phyloP scores from a whole-genome alignment of 768 basidiomycete species.

The Gymnopilus dilepis region DNA sequence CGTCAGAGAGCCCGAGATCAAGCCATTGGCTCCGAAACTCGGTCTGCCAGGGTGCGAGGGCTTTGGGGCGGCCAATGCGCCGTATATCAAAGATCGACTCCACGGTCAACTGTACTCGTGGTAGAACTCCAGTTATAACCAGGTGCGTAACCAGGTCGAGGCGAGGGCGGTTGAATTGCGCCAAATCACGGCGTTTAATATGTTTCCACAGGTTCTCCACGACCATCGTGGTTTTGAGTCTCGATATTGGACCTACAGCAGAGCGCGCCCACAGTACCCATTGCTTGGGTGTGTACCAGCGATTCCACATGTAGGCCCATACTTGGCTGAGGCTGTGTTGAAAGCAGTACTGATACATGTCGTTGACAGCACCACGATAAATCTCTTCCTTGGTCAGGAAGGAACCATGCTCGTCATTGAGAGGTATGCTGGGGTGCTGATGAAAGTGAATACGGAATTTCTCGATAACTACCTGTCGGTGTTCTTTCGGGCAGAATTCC shows the following conservation, averaged over 20 bases:
- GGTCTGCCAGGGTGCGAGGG: slow-evolving; percentile 24
- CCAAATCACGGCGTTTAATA: slow-evolving; percentile 29
- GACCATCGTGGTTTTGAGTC: slow-evolving; percentile 31
- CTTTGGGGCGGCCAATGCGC: slow-evolving; percentile 19
- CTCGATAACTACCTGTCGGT: slow-evolving; percentile 16
- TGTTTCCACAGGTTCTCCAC: slow-evolving; percentile 30
- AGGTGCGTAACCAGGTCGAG: slow-evolving; percentile 26
- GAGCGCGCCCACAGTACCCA: slow-evolving; percentile 28
- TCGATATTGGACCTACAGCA: neutral
- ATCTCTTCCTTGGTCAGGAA: slow-evolving; percentile 11
- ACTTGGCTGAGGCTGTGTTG: slow-evolving; percentile 27
- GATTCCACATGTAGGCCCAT: slow-evolving; percentile 36
- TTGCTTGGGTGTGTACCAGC: slow-evolving; percentile 32
- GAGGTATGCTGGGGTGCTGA: slow-evolving; percentile 24
- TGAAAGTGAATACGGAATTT: slow-evolving; percentile 26
- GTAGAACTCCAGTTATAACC: slow-evolving; percentile 16
- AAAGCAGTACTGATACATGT: slow-evolving; percentile 31
- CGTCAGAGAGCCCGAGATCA: slow-evolving; percentile 22
- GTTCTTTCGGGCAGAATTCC: slow-evolving; percentile 24
- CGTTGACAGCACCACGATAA: slow-evolving; percentile 16
- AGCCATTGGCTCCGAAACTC: slow-evolving; percentile 25
- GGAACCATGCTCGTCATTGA: slow-evolving; percentile 15
- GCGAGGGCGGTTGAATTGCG: slow-evolving; percentile 25
- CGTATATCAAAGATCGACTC: slow-evolving; percentile 20
- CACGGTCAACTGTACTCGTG: slow-evolving; percentile 18